phyloP scores from a whole-genome alignment of 176 grass and related monocot species.

The Lolium perenne region DNA sequence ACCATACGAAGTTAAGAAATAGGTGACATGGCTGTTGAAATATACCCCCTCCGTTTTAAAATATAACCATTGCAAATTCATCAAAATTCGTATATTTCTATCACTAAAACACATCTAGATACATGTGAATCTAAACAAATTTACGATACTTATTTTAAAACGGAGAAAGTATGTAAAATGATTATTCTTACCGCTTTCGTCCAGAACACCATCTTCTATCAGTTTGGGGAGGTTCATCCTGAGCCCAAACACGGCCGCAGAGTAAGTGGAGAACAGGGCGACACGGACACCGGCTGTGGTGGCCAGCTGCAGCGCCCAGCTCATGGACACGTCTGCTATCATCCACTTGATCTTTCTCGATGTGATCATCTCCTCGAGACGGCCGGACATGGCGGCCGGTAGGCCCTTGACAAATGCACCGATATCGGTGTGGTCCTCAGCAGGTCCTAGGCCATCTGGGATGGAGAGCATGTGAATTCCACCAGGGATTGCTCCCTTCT shows the following conservation, averaged over 20 bases:
- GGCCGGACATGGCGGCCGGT: slow-evolving; percentile 45
- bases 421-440: slow-evolving; percentile 56
- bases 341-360: slow-evolving; percentile 55
- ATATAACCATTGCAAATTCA: too few relatives aligned
- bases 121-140: too few relatives aligned
- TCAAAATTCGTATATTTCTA: too few relatives aligned
- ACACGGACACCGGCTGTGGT: slow-evolving; percentile 26
- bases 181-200: slow-evolving; percentile 53
- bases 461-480: slow-evolving; percentile 60
- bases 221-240: slow-evolving; percentile 46
- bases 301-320: slow-evolving; percentile 43
- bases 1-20: too few relatives aligned
- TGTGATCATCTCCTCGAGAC: slow-evolving; percentile 48
- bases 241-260: slow-evolving; percentile 37
- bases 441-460: slow-evolving; percentile 68
- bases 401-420: slow-evolving; percentile 37
- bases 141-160: too few relatives aligned
- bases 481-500: slow-evolving; percentile 27
- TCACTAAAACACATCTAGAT: too few relatives aligned
- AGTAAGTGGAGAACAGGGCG: slow-evolving; percentile 44
- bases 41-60: too few relatives aligned
- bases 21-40: too few relatives aligned
- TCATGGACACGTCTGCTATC: slow-evolving; percentile 59
- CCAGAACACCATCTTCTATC: slow-evolving; percentile 51
- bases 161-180: too few relatives aligned